phyloP scores from a whole-genome alignment of 148 eudicot genomes.

The Persicaria maculosa region DNA sequence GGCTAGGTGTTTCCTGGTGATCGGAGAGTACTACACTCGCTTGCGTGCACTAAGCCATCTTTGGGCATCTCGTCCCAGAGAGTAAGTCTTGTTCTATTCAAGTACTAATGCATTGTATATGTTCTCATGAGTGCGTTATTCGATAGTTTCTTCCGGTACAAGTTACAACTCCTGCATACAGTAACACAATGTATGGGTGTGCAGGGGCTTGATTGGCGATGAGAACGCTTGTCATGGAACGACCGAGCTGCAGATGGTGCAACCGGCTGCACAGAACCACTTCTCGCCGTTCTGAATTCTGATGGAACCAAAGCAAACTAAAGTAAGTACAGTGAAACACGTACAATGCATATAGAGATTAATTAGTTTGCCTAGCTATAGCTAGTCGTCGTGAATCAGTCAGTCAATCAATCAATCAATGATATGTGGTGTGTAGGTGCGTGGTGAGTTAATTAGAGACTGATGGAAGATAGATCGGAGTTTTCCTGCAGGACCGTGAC shows the following conservation, averaged over 20 bases:
- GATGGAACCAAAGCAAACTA: neutral
- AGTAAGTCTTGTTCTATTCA: slow-evolving; percentile 36
- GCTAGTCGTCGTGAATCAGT: too few relatives aligned
- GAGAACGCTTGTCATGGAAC: slow-evolving; percentile 63
- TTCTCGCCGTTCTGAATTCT: slow-evolving; percentile 42
- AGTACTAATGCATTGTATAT: neutral
- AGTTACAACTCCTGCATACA: neutral
- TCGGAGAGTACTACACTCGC: slow-evolving; percentile 85
- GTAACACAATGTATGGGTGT: neutral
- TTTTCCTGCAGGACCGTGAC: neutral
- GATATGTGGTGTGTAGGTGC: too few relatives aligned
- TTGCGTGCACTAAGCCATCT: slow-evolving; percentile 92
- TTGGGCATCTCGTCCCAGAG: slow-evolving; percentile 93
- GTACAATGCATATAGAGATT: too few relatives aligned
- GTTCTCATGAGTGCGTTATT: neutral
- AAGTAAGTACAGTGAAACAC: neutral
- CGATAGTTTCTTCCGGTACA: neutral
- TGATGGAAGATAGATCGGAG: neutral
- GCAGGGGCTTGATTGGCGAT: slow-evolving; percentile 55
- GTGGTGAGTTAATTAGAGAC: neutral
- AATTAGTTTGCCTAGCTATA: too few relatives aligned
- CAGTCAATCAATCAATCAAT: too few relatives aligned
- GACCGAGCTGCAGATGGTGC: slow-evolving; percentile 67
- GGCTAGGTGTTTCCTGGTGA: slow-evolving; percentile 75
- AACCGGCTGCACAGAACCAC: slow-evolving; percentile 48